Conservation (phyloP, 768 basidiomycete species). For the Tephrocybe sp. region DNA sequence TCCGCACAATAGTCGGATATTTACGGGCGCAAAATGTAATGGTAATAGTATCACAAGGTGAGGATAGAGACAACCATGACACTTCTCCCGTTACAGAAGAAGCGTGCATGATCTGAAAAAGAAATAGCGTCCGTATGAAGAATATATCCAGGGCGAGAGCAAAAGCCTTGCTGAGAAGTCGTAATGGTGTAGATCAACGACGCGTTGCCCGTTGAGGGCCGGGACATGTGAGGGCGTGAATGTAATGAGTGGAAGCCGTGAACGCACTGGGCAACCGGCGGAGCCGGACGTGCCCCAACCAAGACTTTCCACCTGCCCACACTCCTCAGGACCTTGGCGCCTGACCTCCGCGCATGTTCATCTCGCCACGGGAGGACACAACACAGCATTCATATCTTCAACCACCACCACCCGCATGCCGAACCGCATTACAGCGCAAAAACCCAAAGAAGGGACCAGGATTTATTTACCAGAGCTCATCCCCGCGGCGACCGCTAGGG, state of each 20-base stretch:
- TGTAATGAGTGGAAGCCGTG: conserved; percentile 27
- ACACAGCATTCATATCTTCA: conserved; percentile 30
- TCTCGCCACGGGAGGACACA: conserved; percentile 32
- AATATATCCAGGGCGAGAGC: conserved; percentile 28
- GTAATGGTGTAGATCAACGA: conserved; percentile 24
- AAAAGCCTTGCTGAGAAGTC: conserved; percentile 25
- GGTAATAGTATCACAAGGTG: conserved; percentile 18
- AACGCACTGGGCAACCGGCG: conserved; percentile 24
- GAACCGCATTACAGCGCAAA: conserved; percentile 43
- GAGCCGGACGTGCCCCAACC: conserved; percentile 43
- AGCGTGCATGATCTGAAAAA: conserved; percentile 42
- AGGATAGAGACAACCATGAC: conserved; percentile 20
- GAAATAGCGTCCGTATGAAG: conserved; percentile 76
- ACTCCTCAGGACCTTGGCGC: conserved; percentile 20
- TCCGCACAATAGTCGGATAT: conserved; percentile 16
- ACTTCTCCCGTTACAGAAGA: conserved; percentile 11
- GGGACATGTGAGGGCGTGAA: conserved; percentile 12
- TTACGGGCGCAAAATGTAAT: conserved; percentile 30
- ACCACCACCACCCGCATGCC: conserved; percentile 46
- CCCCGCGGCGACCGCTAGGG: conserved; percentile 41
- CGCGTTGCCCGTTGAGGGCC: conserved; percentile 16
- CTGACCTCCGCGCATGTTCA: conserved; percentile 16
- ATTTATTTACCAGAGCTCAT: conserved; percentile 52
- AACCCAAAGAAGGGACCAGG: conserved; percentile 29
- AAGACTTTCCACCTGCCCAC: conserved; percentile 25